phyloP scores from a whole-genome alignment of 148 eudicot species.

The Bassia scoparia region DNA sequence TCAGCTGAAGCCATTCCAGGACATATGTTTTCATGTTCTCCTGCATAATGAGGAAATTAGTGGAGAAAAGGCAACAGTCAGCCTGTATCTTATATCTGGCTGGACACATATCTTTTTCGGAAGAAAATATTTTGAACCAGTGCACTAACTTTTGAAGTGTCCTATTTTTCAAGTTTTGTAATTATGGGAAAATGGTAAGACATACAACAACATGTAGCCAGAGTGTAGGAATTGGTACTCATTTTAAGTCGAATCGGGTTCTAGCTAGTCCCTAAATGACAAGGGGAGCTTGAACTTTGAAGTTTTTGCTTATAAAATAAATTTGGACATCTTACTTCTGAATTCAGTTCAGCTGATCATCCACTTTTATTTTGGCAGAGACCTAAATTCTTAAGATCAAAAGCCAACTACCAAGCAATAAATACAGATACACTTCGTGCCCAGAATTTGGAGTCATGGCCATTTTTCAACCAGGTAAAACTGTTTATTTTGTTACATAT shows the following conservation, averaged over 20 bases:
- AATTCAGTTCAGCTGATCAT: slow-evolving; percentile 13
- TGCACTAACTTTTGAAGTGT: neutral
- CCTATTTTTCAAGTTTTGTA: neutral
- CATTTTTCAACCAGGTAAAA: slow-evolving; percentile 81
- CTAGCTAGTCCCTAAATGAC: neutral
- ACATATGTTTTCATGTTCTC: neutral
- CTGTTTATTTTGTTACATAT: neutral
- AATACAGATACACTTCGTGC: slow-evolving; percentile 79
- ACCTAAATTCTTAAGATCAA: slow-evolving; percentile 70
- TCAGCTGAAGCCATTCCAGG: too few species aligned
- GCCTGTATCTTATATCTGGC: neutral
- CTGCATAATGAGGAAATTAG: neutral
- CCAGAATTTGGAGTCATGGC: slow-evolving; percentile 73
- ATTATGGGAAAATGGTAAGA: neutral
- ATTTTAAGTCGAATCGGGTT: neutral
- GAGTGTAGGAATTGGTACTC: too few species aligned
- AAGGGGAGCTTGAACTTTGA: neutral
- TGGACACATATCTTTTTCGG: neutral
- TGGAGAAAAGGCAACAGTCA: too few species aligned
- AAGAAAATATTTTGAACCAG: neutral
- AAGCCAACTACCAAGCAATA: slow-evolving; percentile 74
- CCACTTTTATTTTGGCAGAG: slow-evolving; percentile 47
- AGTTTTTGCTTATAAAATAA: neutral
- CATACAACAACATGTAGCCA: too few species aligned
- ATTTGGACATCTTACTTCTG: neutral